These are phyloP conservation scores for Tremella mesenterica DNA, from an alignment of 768 basidiomycete genomes.

Conservation along the genomic window DNA sequence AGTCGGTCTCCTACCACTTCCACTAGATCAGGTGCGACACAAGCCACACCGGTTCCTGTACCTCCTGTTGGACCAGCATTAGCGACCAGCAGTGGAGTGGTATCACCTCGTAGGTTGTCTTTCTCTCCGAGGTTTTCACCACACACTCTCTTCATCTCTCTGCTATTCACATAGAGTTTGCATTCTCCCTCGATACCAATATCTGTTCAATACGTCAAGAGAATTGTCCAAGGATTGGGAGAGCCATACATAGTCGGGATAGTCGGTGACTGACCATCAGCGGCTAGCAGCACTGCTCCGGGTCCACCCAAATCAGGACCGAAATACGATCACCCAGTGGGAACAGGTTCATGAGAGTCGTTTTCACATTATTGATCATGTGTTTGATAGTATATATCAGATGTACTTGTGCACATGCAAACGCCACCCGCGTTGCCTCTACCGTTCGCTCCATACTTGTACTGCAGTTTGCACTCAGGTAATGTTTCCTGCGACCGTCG, in stretches of 20 bases:
- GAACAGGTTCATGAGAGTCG: too few species aligned
- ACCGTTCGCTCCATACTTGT: too few species aligned
- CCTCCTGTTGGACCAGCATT: background rate
- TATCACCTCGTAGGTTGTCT: background rate
- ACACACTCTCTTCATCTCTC: background rate
- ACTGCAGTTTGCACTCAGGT: too few species aligned
- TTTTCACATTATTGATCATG: too few species aligned
- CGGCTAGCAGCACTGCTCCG: background rate
- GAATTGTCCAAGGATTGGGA: too few species aligned
- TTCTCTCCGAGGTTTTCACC: background rate
- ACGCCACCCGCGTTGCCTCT: too few species aligned
- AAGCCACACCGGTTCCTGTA: background rate
- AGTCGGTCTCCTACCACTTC: background rate
- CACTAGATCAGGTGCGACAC: background rate
- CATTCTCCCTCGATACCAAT: background rate
- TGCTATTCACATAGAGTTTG: background rate
- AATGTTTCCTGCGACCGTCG: too few species aligned
- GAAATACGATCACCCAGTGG: conserved; percentile 1
- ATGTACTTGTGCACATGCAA: too few species aligned
- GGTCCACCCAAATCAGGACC: conserved; percentile 5
- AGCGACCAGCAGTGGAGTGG: background rate
- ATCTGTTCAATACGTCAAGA: too few species aligned
- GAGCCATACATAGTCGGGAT: background rate
- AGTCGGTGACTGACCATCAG: background rate
- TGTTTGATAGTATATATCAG: too few species aligned